Conservation (phyloP, 2,329 filamentous ascomycete genomes). For the Zelopaecilomyces penicillatus region DNA sequence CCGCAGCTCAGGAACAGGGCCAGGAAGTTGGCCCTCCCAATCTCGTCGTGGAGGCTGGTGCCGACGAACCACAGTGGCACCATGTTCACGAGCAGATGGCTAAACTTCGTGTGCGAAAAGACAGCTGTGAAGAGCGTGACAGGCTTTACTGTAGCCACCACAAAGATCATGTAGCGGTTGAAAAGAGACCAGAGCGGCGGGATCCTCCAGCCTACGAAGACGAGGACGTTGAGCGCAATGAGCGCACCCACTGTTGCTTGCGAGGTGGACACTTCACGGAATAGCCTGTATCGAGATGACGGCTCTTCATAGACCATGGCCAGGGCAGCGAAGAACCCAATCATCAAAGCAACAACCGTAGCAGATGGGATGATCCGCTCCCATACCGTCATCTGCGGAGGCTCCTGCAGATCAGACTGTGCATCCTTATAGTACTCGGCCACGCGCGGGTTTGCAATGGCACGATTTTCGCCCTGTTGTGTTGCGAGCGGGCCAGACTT, state of each 20-base stretch:
- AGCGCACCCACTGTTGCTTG: conserved; percentile 56
- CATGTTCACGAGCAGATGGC: conserved; percentile 60
- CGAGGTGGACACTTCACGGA: conserved; percentile 52
- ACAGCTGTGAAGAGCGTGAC: conserved; percentile 53
- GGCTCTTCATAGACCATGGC: conserved; percentile 47
- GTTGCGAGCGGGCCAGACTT: conserved; percentile 34
- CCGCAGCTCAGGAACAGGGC: conserved; percentile 57
- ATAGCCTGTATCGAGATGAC: conserved; percentile 42
- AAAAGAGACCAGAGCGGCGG: conserved; percentile 57
- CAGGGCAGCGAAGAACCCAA: conserved; percentile 35
- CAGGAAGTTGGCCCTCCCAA: conserved; percentile 61
- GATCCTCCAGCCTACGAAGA: conserved; percentile 52
- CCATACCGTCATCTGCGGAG: conserved; percentile 42
- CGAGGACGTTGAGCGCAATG: conserved; percentile 48
- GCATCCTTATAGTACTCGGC: conserved; percentile 35
- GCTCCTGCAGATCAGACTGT: conserved; percentile 40
- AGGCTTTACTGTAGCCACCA: conserved; percentile 56
- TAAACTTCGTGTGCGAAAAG: conserved; percentile 59
- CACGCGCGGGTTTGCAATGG: conserved; percentile 30
- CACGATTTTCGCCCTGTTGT: conserved; percentile 27
- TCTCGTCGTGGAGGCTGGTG: conserved; percentile 57
- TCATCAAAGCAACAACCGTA: conserved; percentile 36
- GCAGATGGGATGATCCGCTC: conserved; percentile 48
- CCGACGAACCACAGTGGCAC: conserved; percentile 58
- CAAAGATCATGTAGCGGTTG: conserved; percentile 60